These are phyloP conservation scores for Aquilaria malaccensis DNA, from an alignment of 345 rosid species.

Conservation along the genomic window DNA sequence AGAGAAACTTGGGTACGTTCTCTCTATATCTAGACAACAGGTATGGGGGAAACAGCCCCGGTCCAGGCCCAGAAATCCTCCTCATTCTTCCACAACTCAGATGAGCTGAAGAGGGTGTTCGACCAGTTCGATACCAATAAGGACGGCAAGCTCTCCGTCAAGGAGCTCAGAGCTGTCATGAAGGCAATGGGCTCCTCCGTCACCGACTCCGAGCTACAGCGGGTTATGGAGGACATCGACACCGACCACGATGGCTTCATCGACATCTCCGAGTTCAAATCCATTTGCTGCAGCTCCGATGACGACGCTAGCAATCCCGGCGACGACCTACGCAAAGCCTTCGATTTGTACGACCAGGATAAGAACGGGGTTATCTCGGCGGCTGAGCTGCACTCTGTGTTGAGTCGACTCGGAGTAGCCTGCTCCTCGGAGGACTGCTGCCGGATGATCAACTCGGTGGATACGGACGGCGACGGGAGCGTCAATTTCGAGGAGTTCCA, in stretches of 20 bases:
- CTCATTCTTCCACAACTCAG: slow-evolving; percentile 15
- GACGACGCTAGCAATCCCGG: slow-evolving; percentile 14
- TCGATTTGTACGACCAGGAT: slow-evolving; percentile 78
- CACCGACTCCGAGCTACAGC: slow-evolving; percentile 37
- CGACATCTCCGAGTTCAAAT: slow-evolving; percentile 50
- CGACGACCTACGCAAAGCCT: slow-evolving; percentile 68
- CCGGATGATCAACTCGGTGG: slow-evolving; percentile 64
- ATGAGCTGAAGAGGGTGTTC: slow-evolving; percentile 59
- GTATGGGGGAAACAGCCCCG: not conserved
- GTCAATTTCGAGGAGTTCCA: slow-evolving; percentile 80
- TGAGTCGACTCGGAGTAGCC: slow-evolving; percentile 54
- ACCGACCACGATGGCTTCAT: slow-evolving; percentile 72
- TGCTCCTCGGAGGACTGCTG: slow-evolving; percentile 64
- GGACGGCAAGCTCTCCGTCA: slow-evolving; percentile 82
- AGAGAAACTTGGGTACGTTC: no score
- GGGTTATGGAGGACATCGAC: slow-evolving; percentile 72
- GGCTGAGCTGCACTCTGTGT: slow-evolving; percentile 56
- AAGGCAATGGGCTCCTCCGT: slow-evolving; percentile 52
- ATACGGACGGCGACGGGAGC: slow-evolving; percentile 75
- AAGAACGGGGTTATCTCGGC: slow-evolving; percentile 72
- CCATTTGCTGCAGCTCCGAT: slow-evolving; percentile 48
- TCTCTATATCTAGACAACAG: no score
- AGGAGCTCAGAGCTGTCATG: slow-evolving; percentile 59
- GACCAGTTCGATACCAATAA: slow-evolving; percentile 72
- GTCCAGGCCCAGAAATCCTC: slow-evolving; percentile 1